These are phyloP conservation scores for Yamagishiella unicocca DNA, from an alignment of 139 green algal genomes.

Conservation along the genomic window DNA sequence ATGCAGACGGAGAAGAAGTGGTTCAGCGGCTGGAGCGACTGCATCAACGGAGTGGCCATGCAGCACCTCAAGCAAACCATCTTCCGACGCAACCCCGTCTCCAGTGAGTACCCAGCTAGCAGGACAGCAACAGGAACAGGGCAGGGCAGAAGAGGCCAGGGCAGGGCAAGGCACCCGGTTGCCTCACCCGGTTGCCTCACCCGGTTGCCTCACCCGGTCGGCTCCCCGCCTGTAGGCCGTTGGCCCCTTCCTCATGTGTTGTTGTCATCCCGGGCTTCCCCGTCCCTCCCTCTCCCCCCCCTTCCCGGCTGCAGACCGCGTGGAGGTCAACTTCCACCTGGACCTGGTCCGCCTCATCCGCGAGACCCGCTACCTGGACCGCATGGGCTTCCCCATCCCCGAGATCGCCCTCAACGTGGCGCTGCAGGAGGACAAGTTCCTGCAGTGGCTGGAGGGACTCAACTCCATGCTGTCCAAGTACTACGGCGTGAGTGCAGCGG, in stretches of 20 bases:
- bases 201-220: no score
- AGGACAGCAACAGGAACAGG: no score
- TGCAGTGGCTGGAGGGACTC: slow-evolving; percentile 79
- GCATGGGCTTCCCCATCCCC: slow-evolving; percentile 89
- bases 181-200: no score
- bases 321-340: slow-evolving; percentile 86
- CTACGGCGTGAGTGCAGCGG: slow-evolving; percentile 72
- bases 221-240: no score
- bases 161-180: no score
- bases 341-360: slow-evolving; percentile 82
- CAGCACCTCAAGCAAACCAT: slow-evolving; percentile 85
- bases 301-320: slow-evolving; percentile 40
- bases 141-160: no score
- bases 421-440: slow-evolving; percentile 87
- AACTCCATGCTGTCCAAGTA: slow-evolving; percentile 84
- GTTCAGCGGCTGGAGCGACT: slow-evolving; percentile 81
- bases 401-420: slow-evolving; percentile 87
- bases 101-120: slow-evolving; percentile 59
- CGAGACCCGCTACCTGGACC: slow-evolving; percentile 91
- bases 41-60: slow-evolving; percentile 76
- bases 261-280: no score
- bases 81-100: slow-evolving; percentile 65
- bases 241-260: no score
- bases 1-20: slow-evolving; percentile 91
- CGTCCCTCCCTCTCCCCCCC: background rate